phyloP scores from a whole-genome alignment of 306 rosid genomes.

The Lathyrus tuberosus region DNA sequence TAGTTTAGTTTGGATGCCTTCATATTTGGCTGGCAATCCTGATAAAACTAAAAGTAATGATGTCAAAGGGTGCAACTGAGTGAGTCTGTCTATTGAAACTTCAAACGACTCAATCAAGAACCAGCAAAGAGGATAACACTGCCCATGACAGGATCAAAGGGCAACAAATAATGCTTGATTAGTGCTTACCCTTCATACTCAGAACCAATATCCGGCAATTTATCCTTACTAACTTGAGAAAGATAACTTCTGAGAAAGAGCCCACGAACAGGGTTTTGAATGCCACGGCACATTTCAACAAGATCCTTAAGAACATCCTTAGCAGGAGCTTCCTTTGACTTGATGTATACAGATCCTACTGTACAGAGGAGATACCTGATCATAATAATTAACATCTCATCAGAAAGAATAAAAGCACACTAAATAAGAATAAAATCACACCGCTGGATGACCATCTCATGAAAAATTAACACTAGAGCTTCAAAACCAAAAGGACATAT shows the following conservation, averaged over 20 bases:
- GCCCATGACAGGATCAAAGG: constrained; percentile 1
- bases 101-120: constrained; percentile 17
- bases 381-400: constrained; percentile 27
- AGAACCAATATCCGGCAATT: constrained; percentile 80
- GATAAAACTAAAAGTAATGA: constrained; percentile 1
- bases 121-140: neutral
- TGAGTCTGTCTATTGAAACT: constrained; percentile 29
- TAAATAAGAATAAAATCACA: neutral
- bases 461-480: neutral
- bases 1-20: constrained; percentile 13
- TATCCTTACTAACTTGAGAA: constrained; percentile 88
- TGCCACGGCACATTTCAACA: constrained; percentile 93
- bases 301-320: constrained; percentile 96
- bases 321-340: constrained; percentile 92
- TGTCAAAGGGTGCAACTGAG: constrained; percentile 23
- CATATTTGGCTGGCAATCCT: neutral
- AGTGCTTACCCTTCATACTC: constrained; percentile 84
- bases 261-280: constrained; percentile 92
- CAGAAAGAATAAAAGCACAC: constrained; percentile 3
- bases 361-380: constrained; percentile 95
- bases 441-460: neutral
- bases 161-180: constrained; percentile 24
- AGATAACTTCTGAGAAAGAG: constrained; percentile 90
- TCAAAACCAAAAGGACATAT: constrained; percentile 21
- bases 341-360: constrained; percentile 90